Evolutionary conservation across 1,284 basidiomycete genomes (phyloP).

Genomic region (Trametes sp.): DNA sequence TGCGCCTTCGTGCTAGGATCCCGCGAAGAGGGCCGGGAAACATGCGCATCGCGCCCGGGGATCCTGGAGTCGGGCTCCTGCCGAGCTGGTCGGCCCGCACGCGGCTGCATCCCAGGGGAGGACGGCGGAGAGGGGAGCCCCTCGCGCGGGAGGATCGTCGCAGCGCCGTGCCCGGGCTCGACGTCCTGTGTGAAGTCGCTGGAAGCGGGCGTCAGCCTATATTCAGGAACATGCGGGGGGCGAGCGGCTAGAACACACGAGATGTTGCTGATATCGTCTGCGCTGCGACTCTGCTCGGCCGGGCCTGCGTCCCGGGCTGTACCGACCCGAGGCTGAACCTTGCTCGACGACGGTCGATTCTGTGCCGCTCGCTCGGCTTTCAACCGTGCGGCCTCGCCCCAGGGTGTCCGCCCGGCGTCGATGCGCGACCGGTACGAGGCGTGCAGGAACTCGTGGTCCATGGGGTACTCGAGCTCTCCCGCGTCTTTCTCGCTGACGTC

Average conservation of each 20-base stretch:
- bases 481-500: neutral
- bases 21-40: slow-evolving; percentile 1
- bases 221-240: slow-evolving; percentile 1
- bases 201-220: slow-evolving; percentile 21
- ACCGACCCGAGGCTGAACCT: slow-evolving; percentile 7
- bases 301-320: neutral
- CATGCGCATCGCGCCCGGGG: slow-evolving; percentile 1
- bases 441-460: slow-evolving; percentile 51
- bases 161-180: slow-evolving; percentile 14
- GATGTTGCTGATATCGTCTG: slow-evolving; percentile 30
- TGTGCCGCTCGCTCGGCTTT: slow-evolving; percentile 6
- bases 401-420: slow-evolving; percentile 45
- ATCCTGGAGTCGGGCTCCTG: neutral
- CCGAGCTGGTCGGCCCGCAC: neutral
- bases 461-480: slow-evolving; percentile 29
- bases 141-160: slow-evolving; percentile 18
- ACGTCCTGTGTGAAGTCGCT: slow-evolving; percentile 36
- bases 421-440: slow-evolving; percentile 57
- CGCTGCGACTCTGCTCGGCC: slow-evolving; percentile 6
- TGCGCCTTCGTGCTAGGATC: neutral
- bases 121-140: slow-evolving; percentile 24
- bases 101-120: slow-evolving; percentile 5
- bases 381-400: slow-evolving; percentile 15
- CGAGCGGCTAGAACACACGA: slow-evolving; percentile 32
- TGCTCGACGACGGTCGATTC: neutral